Base-by-base conservation (phyloP, 495 filamentous ascomycete species). In the Trichoderma gamsii region DNA sequence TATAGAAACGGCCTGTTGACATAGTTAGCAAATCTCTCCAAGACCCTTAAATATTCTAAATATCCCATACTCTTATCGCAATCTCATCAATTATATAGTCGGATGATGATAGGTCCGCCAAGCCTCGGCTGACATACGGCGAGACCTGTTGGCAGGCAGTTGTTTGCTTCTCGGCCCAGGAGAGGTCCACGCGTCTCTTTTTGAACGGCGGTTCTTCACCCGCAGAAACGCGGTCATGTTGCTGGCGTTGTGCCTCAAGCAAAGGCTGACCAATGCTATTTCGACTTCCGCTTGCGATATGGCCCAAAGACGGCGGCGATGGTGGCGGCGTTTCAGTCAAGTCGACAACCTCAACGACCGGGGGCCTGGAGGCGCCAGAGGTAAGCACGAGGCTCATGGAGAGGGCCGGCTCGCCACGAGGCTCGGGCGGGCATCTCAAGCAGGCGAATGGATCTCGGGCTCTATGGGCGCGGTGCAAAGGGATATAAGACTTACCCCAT, bases 51-150 rank as follows among this genome's bases (percentile, higher is more conserved):
- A 4, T 3, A 12, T 25, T 29, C 16, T 8, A 32, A 29, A 32
- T 32, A 15, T 15, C 1, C 5, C 65, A 35, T 49, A 66, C 65
- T 5, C n/a, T 66, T 8, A 51, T 43, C 0, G 74, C 74, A 4
- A 77, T 70, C 32, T 65, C 71, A 46, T 76, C 73, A 4, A 76
- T 44, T 56, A 73, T 67, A 59, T 72, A 77, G 4, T 72, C 18
- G 8, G 65, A 66, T n/a, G 44, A 12, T 23, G 72, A 43, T 0
- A 77, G 70, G 32, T 63, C 15, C 51, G 61, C 59, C 16, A 71
- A 63, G 0, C 70, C 73, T 7, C 18, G 65, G 65, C 49, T 52
- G 23, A 66, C 43, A 23, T 66, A 52, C 3, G 65, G 65, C 51
- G 49, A 66, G 15, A 67, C 32, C 51, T 67, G 43, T 12, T 67